Evolutionary conservation across 2,329 filamentous ascomycete species (phyloP), one percentile per base, ranked within the genome.

Genomic region (Fusarium nodosum): DNA sequence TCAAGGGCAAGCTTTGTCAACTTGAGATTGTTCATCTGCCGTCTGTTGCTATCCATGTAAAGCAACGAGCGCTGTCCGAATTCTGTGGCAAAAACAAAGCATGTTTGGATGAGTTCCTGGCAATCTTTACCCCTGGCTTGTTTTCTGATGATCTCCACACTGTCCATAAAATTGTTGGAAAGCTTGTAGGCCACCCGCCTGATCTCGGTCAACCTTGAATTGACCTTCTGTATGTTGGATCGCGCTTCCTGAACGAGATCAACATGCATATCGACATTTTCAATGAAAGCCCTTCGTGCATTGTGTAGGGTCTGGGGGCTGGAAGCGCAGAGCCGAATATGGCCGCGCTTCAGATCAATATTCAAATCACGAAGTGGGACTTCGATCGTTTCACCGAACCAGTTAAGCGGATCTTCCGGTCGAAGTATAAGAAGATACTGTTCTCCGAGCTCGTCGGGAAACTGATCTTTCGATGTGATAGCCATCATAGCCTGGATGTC

Each of bases 161-260:
- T 97, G 79, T 98, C 95, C 93, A 99, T 97, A 80, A 99, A 98
- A 9, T 94, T 93, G 80, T 97, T 98, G 53, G 94, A 97, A 44
- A 99, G 86, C 79, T 97, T 97, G 84, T 97, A 98, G 5, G 95
- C 93, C 4, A 97, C 97, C 78, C 94, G 94, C 74, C 97, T 94
- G 74, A 97, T 97, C 78, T 97, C 97, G 74, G 93, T 95, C 68
- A 99, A 83, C 77, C 97, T 92, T 52, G 90, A 84, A 76, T 98
- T 97, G 72, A 99, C 96, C 72, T 97, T 93, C 68, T 93, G 92
- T 39, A 99, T 86, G 77, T 97, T 98, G 22, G 96, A 97, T 71
- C 96, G 88, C 75, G 97, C 93, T 78, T 98, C 96, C 56, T 97
- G 91, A 12, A 97, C 86, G 56, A 97, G 90, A 75, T 97, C 94